Percentiles rank a stretch among this genome's conserved stretches.
These are phyloP conservation scores for Solanum gracilifrons DNA, from an alignment of 257 asterid genomes.

Conservation along the genomic window DNA sequence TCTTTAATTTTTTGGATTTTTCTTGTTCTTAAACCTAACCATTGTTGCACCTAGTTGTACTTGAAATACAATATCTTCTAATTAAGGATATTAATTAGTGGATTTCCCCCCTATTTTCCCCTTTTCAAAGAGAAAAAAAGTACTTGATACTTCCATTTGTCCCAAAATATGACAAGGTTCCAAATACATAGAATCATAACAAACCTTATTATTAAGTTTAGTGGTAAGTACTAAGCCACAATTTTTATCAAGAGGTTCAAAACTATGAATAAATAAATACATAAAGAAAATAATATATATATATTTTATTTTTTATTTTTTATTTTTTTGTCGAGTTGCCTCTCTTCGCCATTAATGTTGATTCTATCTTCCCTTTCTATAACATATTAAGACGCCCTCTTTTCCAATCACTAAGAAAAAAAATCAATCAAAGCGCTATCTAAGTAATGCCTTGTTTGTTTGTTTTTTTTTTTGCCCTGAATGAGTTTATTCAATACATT, in stretches of 20 bases:
- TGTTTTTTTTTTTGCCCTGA: rapidly evolving
- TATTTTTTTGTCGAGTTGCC: background rate
- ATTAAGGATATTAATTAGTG: background rate
- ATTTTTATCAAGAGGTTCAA: background rate
- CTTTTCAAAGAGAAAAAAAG: background rate
- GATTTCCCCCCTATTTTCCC: background rate
- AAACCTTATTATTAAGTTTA: background rate
- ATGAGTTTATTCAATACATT: too few species aligned
- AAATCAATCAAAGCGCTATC: background rate
- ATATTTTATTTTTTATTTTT: too few species aligned
- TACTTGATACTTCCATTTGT: background rate
- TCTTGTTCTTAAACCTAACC: slow-evolving; percentile 11
- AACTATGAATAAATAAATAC: background rate
- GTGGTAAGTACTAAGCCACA: background rate
- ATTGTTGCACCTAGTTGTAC: background rate
- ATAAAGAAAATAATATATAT: background rate
- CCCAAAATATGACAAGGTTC: background rate
- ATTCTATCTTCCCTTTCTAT: background rate
- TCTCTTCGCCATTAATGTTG: background rate
- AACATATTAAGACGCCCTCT: background rate
- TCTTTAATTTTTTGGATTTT: slow-evolving; percentile 7
- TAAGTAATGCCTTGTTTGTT: background rate
- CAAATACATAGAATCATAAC: background rate
- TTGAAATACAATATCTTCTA: background rate
- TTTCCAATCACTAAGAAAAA: background rate